phyloP scores from a whole-genome alignment of 2,329 filamentous ascomycete genomes.

The Blastomyces percursus region DNA sequence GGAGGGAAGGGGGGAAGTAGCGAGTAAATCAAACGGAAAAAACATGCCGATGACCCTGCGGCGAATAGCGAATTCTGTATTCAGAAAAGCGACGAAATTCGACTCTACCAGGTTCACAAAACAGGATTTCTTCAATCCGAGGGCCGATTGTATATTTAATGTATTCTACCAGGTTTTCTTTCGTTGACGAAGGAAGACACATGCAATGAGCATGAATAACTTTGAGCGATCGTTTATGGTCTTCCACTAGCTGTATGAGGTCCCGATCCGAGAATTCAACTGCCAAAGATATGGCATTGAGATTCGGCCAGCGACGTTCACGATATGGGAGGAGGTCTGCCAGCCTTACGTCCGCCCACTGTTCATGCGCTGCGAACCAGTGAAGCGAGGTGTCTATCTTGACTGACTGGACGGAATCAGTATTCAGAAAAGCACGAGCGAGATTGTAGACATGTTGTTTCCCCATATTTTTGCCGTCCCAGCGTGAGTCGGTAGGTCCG shows the following conservation, averaged over 20 bases:
- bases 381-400: not conserved
- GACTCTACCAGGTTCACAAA: not conserved
- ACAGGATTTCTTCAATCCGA: not conserved
- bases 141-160: not conserved
- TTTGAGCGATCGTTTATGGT: not conserved
- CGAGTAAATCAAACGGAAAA: not conserved
- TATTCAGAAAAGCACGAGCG: not conserved
- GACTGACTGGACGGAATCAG: not conserved
- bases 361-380: not conserved
- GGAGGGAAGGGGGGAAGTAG: no score
- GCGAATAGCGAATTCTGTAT: not conserved
- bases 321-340: not conserved
- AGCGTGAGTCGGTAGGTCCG: not conserved
- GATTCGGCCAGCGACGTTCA: not conserved
- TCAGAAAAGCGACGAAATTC: not conserved
- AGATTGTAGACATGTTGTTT: not conserved
- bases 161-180: not conserved
- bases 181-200: not conserved
- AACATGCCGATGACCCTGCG: not conserved
- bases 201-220: not conserved
- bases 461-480: not conserved
- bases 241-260: not conserved
- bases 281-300: not conserved
- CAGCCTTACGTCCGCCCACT: not conserved
- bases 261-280: not conserved